Conservation (phyloP, 2,329 filamentous ascomycete genomes). For the Lizonia empirigonia region DNA sequence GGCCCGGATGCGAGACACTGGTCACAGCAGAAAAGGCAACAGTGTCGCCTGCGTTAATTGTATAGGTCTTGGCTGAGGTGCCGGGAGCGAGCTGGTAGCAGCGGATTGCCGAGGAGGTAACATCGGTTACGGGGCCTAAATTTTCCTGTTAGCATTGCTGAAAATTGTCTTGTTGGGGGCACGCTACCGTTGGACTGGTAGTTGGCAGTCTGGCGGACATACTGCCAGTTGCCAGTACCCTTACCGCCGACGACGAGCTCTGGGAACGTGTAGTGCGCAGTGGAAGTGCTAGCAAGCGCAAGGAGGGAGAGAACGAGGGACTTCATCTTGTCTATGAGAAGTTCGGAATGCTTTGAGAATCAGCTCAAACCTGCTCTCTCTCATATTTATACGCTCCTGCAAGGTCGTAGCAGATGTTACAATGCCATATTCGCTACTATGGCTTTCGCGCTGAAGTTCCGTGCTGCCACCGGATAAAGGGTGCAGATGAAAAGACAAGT, state of each 20-base stretch:
- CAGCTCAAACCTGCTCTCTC: too few relatives aligned
- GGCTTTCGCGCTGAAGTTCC: constrained; percentile 1
- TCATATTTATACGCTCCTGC: too few relatives aligned
- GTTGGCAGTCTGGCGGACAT: constrained; percentile 43
- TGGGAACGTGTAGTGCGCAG: constrained; percentile 45
- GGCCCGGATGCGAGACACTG: constrained; percentile 41
- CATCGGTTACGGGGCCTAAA: constrained; percentile 27
- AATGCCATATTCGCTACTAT: constrained; percentile 1
- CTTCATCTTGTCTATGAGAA: constrained; percentile 34
- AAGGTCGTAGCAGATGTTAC: too few relatives aligned
- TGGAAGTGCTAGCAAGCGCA: constrained; percentile 27
- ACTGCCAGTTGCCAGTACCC: constrained; percentile 37
- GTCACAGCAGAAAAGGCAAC: constrained; percentile 39
- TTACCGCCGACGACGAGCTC: constrained; percentile 32
- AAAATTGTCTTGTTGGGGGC: too few relatives aligned
- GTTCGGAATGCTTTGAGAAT: too few relatives aligned
- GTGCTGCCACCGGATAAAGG: constrained; percentile 33
- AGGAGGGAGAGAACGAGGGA: constrained; percentile 30
- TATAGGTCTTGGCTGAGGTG: constrained; percentile 18
- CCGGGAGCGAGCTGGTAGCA: constrained; percentile 36
- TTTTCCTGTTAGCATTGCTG: neutral
- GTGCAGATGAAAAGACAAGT: constrained; percentile 10
- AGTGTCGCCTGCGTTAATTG: constrained; percentile 34
- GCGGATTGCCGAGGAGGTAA: constrained; percentile 32
- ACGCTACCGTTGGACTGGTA: constrained; percentile 41